Evolutionary conservation across 2,329 filamentous ascomycete species (phyloP).

Genomic region (Coleophoma crateriformis): DNA sequence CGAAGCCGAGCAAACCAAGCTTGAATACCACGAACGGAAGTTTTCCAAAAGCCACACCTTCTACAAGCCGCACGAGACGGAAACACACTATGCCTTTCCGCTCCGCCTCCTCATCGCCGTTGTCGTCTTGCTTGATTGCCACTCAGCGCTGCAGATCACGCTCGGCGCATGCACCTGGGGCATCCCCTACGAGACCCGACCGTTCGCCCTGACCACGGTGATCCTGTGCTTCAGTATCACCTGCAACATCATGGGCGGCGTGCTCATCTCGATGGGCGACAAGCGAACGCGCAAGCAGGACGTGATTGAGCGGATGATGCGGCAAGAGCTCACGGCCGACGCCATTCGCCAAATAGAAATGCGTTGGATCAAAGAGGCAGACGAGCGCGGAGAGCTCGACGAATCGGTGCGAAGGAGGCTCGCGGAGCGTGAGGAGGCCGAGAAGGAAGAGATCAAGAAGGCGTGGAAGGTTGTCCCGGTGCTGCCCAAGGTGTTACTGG

Average conservation of each 20-base stretch:
- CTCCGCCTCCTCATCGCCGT: constrained; percentile 67
- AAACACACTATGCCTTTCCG: constrained; percentile 75
- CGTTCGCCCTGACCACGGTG: constrained; percentile 68
- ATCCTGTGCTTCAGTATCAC: constrained; percentile 75
- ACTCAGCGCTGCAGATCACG: constrained; percentile 74
- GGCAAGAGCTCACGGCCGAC: constrained; percentile 67
- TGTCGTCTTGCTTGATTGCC: constrained; percentile 70
- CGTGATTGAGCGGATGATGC: constrained; percentile 68
- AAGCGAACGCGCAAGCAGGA: constrained; percentile 77
- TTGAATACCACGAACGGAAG: constrained; percentile 72
- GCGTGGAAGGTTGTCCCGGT: constrained; percentile 17
- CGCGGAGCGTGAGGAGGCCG: constrained; percentile 37
- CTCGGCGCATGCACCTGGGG: constrained; percentile 76
- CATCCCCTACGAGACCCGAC: constrained; percentile 64
- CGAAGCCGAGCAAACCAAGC: constrained; percentile 58
- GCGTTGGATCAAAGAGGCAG: constrained; percentile 86
- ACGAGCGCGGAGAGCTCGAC: constrained; percentile 16
- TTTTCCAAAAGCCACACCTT: constrained; percentile 81
- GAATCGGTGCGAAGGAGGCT: constrained; percentile 35
- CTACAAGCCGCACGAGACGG: constrained; percentile 83
- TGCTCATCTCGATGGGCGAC: constrained; percentile 73
- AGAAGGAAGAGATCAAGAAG: constrained; percentile 20
- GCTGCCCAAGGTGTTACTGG: constrained; percentile 18
- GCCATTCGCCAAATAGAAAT: constrained; percentile 68
- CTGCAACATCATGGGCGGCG: constrained; percentile 69